Evolutionary conservation across 2,329 filamentous ascomycete species (phyloP).

Genomic region (Diaporthe sp.): DNA sequence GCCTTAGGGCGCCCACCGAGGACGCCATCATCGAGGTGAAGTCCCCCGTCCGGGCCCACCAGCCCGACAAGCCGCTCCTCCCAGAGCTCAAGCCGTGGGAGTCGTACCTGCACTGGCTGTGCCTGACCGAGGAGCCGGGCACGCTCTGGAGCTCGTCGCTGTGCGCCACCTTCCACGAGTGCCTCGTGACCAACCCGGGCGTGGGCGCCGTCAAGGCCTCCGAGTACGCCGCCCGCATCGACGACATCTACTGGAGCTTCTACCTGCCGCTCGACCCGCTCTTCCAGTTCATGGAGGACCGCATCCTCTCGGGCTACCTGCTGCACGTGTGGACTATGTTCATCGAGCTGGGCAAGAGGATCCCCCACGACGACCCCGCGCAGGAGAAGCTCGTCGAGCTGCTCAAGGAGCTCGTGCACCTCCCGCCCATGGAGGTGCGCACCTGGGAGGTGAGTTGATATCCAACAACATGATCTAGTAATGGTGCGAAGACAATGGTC

Average conservation of each 20-base stretch:
- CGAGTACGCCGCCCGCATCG: constrained; percentile 39
- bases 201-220: constrained; percentile 14
- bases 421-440: constrained; percentile 41
- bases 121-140: constrained; percentile 38
- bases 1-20: constrained; percentile 3
- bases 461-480: background rate
- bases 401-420: constrained; percentile 37
- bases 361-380: constrained; percentile 35
- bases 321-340: constrained; percentile 42
- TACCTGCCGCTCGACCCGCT: constrained; percentile 40
- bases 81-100: constrained; percentile 39
- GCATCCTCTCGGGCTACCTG: constrained; percentile 39
- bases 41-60: background rate
- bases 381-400: constrained; percentile 40
- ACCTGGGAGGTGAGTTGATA: constrained; percentile 37
- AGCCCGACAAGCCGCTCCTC: background rate
- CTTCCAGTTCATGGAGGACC: constrained; percentile 38
- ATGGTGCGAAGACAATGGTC: constrained; percentile 16
- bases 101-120: constrained; percentile 41
- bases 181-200: constrained; percentile 7
- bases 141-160: constrained; percentile 39
- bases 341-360: constrained; percentile 41
- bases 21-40: constrained; percentile 37
- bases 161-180: constrained; percentile 39
- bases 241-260: constrained; percentile 43